Evolutionary conservation across 2,329 filamentous ascomycete genomes (phyloP).

Genomic region (Rhynchosporium graminicola): DNA sequence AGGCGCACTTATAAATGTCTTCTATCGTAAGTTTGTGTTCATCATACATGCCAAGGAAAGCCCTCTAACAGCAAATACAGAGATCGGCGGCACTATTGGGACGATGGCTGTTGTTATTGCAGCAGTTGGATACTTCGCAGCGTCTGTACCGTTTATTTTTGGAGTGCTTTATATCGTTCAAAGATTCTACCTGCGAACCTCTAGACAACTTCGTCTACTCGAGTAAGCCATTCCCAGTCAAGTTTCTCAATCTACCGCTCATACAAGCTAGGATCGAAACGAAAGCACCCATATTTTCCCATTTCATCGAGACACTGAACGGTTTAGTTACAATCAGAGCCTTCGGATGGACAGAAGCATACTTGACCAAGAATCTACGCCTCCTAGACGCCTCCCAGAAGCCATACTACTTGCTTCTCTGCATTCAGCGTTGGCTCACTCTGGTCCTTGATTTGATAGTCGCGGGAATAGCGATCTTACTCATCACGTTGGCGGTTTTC

Average conservation of each 20-base stretch:
- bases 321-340: conserved; percentile 47
- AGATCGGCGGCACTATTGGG: conserved; percentile 1
- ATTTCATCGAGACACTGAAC: conserved; percentile 48
- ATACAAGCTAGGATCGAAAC: conserved; percentile 40
- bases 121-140: neutral
- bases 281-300: conserved; percentile 47
- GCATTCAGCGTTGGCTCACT: conserved; percentile 57
- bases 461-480: conserved; percentile 34
- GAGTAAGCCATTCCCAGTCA: conserved; percentile 34
- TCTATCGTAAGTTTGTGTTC: neutral
- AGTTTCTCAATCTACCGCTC: neutral
- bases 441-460: conserved; percentile 42
- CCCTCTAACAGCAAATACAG: neutral
- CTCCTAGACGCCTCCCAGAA: conserved; percentile 55
- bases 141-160: neutral
- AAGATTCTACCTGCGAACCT: conserved; percentile 49
- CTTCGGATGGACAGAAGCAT: conserved; percentile 45
- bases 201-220: conserved; percentile 49
- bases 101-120: conserved; percentile 10
- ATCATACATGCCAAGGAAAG: neutral
- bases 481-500: conserved; percentile 38
- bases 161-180: conserved; percentile 32
- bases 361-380: conserved; percentile 45
- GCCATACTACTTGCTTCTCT: conserved; percentile 58
- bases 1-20: conserved; percentile 1